phyloP scores from a whole-genome alignment of 1,139 yeast genomes.

The Petasospora fabianii region DNA sequence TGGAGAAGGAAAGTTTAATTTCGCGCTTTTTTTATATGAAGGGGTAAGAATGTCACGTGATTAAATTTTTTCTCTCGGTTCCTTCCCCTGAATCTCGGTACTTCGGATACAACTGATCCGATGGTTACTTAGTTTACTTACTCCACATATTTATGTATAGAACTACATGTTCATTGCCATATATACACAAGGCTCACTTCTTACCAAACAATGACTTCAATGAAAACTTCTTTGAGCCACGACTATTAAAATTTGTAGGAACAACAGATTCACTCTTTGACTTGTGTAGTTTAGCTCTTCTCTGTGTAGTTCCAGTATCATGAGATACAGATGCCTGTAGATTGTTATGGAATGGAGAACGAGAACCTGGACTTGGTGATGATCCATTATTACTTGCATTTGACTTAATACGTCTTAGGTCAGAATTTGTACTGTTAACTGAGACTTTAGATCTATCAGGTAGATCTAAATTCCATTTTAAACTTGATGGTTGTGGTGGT shows the following conservation, averaged over 20 bases:
- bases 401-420: background rate
- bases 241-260: background rate
- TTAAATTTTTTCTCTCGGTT: too few species aligned
- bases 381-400: background rate
- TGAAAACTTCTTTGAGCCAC: background rate
- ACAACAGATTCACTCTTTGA: conserved; percentile 11
- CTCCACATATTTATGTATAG: too few species aligned
- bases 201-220: too few species aligned
- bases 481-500: background rate
- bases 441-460: background rate
- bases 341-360: background rate
- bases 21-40: too few species aligned
- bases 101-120: too few species aligned
- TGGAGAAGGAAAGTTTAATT: too few species aligned
- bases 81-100: too few species aligned
- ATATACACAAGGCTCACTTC: too few species aligned
- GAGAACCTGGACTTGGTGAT: background rate
- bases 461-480: background rate
- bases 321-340: conserved; percentile 5
- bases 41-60: too few species aligned
- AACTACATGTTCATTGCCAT: too few species aligned
- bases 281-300: conserved; percentile 1
- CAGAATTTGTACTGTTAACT: background rate
- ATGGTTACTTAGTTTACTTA: too few species aligned
- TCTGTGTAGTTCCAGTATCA: background rate